These are phyloP conservation scores for Trichoderma orchidacearum DNA, from an alignment of 495 filamentous ascomycete species.

Conservation along the genomic window DNA sequence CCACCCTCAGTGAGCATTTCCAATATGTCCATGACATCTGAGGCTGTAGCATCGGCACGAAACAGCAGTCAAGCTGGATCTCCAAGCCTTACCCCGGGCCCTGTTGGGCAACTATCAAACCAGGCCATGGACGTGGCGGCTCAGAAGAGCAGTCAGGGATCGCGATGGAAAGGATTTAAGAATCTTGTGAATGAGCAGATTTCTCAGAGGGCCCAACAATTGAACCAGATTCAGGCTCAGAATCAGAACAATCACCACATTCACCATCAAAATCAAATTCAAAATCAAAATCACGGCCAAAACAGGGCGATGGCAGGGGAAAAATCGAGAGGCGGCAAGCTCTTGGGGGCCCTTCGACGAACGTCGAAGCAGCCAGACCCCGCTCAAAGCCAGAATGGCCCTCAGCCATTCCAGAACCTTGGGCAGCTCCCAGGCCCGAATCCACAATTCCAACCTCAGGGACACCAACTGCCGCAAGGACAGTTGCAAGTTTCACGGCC, in stretches of 20 bases:
- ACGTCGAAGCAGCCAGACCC: slow-evolving; percentile 11
- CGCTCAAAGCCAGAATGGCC: neutral
- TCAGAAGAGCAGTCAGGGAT: neutral
- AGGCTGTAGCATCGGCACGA: neutral
- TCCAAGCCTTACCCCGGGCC: neutral
- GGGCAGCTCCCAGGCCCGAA: neutral
- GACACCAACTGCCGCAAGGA: neutral
- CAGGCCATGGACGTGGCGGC: neutral
- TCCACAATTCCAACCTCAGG: neutral
- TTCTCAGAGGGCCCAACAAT: slow-evolving; percentile 1
- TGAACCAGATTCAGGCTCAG: slow-evolving; percentile 2
- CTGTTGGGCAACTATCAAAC: neutral
- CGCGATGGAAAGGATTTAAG: neutral
- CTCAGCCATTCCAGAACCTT: neutral
- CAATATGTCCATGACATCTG: neutral
- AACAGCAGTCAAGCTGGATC: neutral
- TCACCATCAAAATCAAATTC: neutral
- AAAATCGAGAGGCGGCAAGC: slow-evolving; percentile 7
- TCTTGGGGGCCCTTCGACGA: slow-evolving; percentile 20
- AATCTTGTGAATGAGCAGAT: neutral
- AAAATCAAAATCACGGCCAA: neutral
- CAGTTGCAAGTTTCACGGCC: slow-evolving; percentile 6
- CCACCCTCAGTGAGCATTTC: neutral
- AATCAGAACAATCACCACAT: slow-evolving; percentile 1
- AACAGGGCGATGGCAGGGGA: neutral